Evolutionary conservation across 495 filamentous ascomycete species (phyloP).

Genomic region (Talaromyces ruber): DNA sequence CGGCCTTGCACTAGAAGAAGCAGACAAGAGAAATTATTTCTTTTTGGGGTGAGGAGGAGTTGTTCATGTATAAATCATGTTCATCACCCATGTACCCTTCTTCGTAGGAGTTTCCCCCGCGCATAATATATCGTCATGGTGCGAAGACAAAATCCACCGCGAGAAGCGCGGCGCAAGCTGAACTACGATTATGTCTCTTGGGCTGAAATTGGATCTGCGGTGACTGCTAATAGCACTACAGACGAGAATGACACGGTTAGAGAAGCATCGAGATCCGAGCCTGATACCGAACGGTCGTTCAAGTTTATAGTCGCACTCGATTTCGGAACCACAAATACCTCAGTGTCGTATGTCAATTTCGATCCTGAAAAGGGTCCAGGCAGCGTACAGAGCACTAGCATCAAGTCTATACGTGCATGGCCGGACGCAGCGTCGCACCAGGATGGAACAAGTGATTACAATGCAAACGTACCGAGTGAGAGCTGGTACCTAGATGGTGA

Average conservation of each 20-base stretch:
- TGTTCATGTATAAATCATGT: background rate
- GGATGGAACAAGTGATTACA: background rate
- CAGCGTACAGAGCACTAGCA: background rate
- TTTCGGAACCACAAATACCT: background rate
- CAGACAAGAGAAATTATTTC: background rate
- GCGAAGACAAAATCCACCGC: background rate
- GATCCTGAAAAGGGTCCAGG: background rate
- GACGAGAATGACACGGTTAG: background rate
- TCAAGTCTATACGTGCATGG: background rate
- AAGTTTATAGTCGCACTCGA: slow-evolving; percentile 2
- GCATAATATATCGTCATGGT: background rate
- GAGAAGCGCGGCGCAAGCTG: background rate
- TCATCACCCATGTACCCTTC: background rate
- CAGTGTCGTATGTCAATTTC: slow-evolving; percentile 1
- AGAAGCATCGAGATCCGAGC: background rate
- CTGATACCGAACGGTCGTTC: background rate
- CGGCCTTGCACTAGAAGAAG: background rate
- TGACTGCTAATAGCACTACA: background rate
- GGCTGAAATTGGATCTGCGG: background rate
- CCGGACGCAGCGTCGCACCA: background rate
- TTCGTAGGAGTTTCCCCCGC: background rate
- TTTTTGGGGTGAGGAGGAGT: background rate
- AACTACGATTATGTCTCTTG: background rate
- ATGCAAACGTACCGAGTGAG: slow-evolving; percentile 1
- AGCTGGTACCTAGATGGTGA: background rate